Percentiles rank a stretch among this genome's conserved stretches.
These are phyloP conservation scores for Coelastrella sp. DNA, from an alignment of 139 green algal species.

Conservation along the genomic window DNA sequence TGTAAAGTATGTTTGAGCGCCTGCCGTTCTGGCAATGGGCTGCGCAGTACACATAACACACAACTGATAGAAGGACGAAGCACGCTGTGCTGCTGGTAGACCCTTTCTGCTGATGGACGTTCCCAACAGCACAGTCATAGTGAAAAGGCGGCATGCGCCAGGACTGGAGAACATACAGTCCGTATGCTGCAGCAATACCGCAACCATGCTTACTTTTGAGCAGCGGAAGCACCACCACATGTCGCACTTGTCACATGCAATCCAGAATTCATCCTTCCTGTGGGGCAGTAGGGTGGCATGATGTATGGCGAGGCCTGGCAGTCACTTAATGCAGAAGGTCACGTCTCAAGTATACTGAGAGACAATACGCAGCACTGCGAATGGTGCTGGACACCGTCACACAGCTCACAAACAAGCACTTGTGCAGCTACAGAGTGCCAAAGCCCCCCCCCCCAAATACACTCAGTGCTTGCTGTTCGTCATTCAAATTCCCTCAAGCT, in stretches of 20 bases:
- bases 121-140: no score
- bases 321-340: neutral
- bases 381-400: no score
- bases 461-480: neutral
- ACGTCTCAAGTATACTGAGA: neutral
- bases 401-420: neutral
- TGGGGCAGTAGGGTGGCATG: neutral
- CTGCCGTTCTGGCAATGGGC: no score
- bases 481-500: neutral
- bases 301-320: no score
- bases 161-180: no score
- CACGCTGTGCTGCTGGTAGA: no score
- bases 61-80: neutral
- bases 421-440: neutral
- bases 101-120: no score
- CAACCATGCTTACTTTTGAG: constrained; percentile 54
- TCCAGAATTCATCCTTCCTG: constrained; percentile 85
- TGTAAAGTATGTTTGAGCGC: neutral
- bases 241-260: constrained; percentile 81
- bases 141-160: no score
- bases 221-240: constrained; percentile 82
- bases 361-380: neutral
- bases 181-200: neutral
- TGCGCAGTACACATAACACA: neutral
- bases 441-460: neutral